Evolutionary conservation across 2,329 filamentous ascomycete genomes (phyloP).

Genomic region (Penicillium sp.): DNA sequence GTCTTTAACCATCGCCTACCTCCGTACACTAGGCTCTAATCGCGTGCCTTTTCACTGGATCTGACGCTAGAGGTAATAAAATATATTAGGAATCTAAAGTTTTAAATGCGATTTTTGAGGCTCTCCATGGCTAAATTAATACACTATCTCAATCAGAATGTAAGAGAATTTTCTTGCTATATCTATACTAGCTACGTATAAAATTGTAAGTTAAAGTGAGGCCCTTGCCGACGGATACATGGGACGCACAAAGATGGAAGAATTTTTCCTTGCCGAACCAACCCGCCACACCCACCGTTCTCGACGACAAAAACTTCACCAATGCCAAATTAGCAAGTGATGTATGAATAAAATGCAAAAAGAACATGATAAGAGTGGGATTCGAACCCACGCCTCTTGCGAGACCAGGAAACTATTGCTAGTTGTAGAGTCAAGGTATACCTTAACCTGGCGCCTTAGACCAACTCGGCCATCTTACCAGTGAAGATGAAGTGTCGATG

Average conservation of each 20-base stretch:
- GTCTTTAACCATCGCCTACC: background rate
- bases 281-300: background rate
- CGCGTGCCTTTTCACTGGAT: too few relatives aligned
- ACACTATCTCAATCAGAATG: background rate
- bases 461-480: constrained; percentile 36
- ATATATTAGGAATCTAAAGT: background rate
- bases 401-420: constrained; percentile 15
- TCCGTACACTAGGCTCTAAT: background rate
- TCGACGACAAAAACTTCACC: background rate
- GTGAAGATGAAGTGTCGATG: background rate
- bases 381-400: constrained; percentile 14
- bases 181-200: background rate
- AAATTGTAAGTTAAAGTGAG: background rate
- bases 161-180: too few relatives aligned
- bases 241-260: background rate
- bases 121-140: background rate
- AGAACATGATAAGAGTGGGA: constrained; percentile 11
- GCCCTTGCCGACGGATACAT: background rate
- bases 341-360: background rate
- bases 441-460: constrained; percentile 37
- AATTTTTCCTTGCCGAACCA: background rate
- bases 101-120: background rate
- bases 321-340: background rate
- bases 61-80: background rate
- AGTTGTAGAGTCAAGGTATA: constrained; percentile 25